These are phyloP conservation scores for Nigrograna mackinnonii DNA, from an alignment of 2,329 filamentous ascomycete genomes.

Conservation along the genomic window DNA sequence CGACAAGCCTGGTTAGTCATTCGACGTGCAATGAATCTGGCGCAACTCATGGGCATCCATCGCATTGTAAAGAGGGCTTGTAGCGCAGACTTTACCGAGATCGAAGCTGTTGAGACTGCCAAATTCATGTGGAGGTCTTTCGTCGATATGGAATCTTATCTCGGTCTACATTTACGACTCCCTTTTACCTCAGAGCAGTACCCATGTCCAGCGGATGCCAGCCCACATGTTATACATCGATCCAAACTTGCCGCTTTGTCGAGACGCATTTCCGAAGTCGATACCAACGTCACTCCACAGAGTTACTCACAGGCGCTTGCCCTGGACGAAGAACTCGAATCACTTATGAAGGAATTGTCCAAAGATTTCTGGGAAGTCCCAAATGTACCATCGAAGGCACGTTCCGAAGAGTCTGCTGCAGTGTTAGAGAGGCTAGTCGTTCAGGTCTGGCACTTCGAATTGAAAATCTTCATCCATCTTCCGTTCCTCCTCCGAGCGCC, in stretches of 20 bases:
- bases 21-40: slow-evolving; percentile 35
- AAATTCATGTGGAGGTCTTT: slow-evolving; percentile 32
- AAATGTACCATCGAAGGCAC: slow-evolving; percentile 35
- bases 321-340: slow-evolving; percentile 36
- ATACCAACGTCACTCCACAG: slow-evolving; percentile 32
- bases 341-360: slow-evolving; percentile 28
- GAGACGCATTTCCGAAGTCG: slow-evolving; percentile 30
- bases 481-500: slow-evolving; percentile 35
- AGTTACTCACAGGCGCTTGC: slow-evolving; percentile 33
- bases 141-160: slow-evolving; percentile 34
- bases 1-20: slow-evolving; percentile 37
- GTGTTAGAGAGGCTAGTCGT: slow-evolving; percentile 33
- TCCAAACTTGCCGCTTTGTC: slow-evolving; percentile 24
- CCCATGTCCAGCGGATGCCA: slow-evolving; percentile 20
- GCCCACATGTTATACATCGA: slow-evolving; percentile 24
- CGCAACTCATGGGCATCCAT: slow-evolving; percentile 42
- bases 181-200: slow-evolving; percentile 39
- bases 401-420: slow-evolving; percentile 28
- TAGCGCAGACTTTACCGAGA: too few species aligned
- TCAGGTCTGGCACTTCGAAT: slow-evolving; percentile 40
- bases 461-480: slow-evolving; percentile 39
- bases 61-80: slow-evolving; percentile 29
- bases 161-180: slow-evolving; percentile 38
- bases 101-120: slow-evolving; percentile 29
- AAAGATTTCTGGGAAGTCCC: slow-evolving; percentile 42